These are phyloP conservation scores for Lentinula boryana DNA, from an alignment of 768 basidiomycete genomes.

Conservation along the genomic window DNA sequence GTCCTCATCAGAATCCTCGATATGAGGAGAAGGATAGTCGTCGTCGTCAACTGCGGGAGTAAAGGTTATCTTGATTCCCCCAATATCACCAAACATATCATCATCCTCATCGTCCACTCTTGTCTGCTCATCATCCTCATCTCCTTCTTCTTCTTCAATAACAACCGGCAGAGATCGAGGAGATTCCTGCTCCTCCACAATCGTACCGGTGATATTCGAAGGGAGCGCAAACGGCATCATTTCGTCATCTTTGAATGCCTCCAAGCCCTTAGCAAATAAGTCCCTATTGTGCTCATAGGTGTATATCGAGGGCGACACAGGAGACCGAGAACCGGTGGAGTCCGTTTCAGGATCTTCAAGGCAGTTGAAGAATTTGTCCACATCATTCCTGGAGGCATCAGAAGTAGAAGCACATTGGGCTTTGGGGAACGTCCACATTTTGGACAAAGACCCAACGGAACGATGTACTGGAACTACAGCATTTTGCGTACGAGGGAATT, in stretches of 20 bases:
- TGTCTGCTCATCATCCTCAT: constrained; percentile 27
- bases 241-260: constrained; percentile 39
- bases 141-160: constrained; percentile 43
- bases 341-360: constrained; percentile 47
- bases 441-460: constrained; percentile 44
- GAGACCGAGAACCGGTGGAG: constrained; percentile 26
- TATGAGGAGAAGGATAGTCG: neutral
- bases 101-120: constrained; percentile 30
- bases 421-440: constrained; percentile 64
- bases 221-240: constrained; percentile 44
- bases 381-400: constrained; percentile 29
- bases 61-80: constrained; percentile 73
- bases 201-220: constrained; percentile 26
- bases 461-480: constrained; percentile 20
- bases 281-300: constrained; percentile 53
- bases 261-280: constrained; percentile 51
- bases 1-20: constrained; percentile 13
- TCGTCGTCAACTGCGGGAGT: constrained; percentile 40
- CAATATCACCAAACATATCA: constrained; percentile 55
- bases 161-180: constrained; percentile 29
- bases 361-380: constrained; percentile 77
- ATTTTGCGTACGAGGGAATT: neutral
- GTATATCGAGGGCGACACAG: constrained; percentile 35
- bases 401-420: constrained; percentile 16
- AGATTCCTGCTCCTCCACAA: constrained; percentile 25